These are phyloP conservation scores for Chaetomium globosum DNA, from an alignment of 2,329 filamentous ascomycete species.

Conservation along the genomic window DNA sequence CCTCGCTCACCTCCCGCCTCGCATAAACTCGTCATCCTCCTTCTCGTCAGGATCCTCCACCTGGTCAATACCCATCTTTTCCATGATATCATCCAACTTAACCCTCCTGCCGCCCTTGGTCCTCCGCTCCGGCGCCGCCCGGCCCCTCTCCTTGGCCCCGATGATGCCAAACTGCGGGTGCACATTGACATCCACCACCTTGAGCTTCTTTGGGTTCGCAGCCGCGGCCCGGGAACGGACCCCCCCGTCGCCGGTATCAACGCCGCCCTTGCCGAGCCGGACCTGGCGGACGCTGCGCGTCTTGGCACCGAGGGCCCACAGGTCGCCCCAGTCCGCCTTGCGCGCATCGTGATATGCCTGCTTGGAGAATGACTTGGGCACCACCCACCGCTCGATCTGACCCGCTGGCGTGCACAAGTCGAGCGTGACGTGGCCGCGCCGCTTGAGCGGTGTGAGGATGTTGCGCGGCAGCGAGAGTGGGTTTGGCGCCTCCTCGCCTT, in stretches of 20 bases:
- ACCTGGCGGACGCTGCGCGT: constrained; percentile 67
- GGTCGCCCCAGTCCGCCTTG: constrained; percentile 87
- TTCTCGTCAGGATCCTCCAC: constrained; percentile 32
- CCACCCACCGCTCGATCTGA: constrained; percentile 88
- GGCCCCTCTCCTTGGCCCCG: constrained; percentile 45
- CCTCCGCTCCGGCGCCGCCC: constrained; percentile 43
- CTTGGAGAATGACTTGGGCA: constrained; percentile 77
- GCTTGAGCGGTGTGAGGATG: constrained; percentile 81
- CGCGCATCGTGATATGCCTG: constrained; percentile 89
- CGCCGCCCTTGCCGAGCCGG: constrained; percentile 56
- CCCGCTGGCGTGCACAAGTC: constrained; percentile 89
- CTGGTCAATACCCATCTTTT: constrained; percentile 42
- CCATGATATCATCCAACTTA: constrained; percentile 45
- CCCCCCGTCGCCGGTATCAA: constrained; percentile 49
- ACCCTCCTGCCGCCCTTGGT: constrained; percentile 48
- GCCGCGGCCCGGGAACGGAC: constrained; percentile 46
- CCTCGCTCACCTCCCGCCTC: not conserved
- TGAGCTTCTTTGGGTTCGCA: constrained; percentile 42
- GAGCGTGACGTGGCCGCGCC: constrained; percentile 81
- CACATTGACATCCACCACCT: constrained; percentile 47
- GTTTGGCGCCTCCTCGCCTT: constrained; percentile 47
- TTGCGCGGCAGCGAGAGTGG: constrained; percentile 75
- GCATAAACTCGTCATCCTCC: constrained; percentile 30
- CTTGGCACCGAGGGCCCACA: constrained; percentile 95
- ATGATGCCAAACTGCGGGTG: constrained; percentile 44